These are phyloP conservation scores for Magnaporthiopsis incrustans DNA, from an alignment of 2,329 filamentous ascomycete genomes.

Conservation along the genomic window DNA sequence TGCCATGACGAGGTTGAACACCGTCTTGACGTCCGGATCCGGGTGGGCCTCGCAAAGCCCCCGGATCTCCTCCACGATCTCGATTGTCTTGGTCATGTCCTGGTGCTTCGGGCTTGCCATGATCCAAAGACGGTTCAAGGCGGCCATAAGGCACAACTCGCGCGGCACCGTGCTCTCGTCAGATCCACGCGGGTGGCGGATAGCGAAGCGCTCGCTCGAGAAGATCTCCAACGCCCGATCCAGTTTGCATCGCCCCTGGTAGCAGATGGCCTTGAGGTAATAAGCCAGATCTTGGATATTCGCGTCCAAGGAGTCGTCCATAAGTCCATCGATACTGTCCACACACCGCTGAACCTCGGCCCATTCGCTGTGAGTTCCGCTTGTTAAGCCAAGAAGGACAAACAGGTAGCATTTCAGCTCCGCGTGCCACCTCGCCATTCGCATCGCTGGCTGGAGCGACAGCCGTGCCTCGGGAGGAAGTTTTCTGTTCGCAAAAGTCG, in stretches of 20 bases:
- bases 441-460: constrained; percentile 47
- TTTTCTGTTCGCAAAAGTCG: background rate
- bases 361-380: constrained; percentile 66
- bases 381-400: constrained; percentile 62
- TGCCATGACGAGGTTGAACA: constrained; percentile 68
- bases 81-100: constrained; percentile 49
- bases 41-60: constrained; percentile 60
- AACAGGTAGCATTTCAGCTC: constrained; percentile 61
- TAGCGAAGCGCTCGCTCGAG: constrained; percentile 49
- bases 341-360: constrained; percentile 51
- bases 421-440: constrained; percentile 55
- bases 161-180: constrained; percentile 2
- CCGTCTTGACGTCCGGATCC: constrained; percentile 68
- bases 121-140: constrained; percentile 65
- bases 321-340: constrained; percentile 39
- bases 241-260: constrained; percentile 70
- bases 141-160: constrained; percentile 58
- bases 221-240: constrained; percentile 61
- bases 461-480: constrained; percentile 26
- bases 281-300: constrained; percentile 47
- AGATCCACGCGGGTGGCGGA: constrained; percentile 22
- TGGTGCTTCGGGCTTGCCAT: constrained; percentile 54
- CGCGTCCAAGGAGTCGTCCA: constrained; percentile 30
- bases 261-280: constrained; percentile 69
- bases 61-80: constrained; percentile 58